Evolutionary conservation across 306 rosid species (phyloP), one percentile per base, ranked within the genome.

Genomic region (Castanea mollissima): DNA sequence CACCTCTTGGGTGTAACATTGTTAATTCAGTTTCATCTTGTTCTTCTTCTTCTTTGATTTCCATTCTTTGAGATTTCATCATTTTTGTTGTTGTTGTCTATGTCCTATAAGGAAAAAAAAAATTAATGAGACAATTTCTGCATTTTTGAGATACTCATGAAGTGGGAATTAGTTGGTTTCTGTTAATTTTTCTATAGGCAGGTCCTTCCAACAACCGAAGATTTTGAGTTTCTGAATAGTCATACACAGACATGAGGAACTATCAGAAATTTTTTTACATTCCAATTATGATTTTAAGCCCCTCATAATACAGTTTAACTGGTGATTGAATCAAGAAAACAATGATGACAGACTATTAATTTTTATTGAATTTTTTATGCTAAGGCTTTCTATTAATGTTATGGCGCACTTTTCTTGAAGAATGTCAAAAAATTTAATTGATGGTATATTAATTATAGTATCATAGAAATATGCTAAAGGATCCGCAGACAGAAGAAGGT

Each of bases 401-500:
- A 16, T 64, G 41, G 10, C 12, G 3, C 69, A 5, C 5, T 4
- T 35, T 14, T 76, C 62, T 49, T 70, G 54, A 20, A 51, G 10
- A n/a, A 79, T 12, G 20, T 6, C 14, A 11, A 32, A 32, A 59
- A 41, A 70, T 69, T 67, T 77, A 68, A 20, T 8, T 49, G 51
- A 44, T 57, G 15, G 2, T 21, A 29, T 63, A 55, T 27, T 29
- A 31, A n/a, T 4, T 23, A 21, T 23, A 67, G 23, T n/a, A 60
- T 69, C 55, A 19, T 16, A n/a, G 21, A 58, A 75, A 6, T 31
- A 72, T 49, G 57, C 74, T 69, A 59, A 80, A 52, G 19, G 78
- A 27, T 41, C 56, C 41, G 63, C 46, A 2, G 41, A 80, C 56
- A 64, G 34, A 20, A n/a, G 41, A 64, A 32, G 4, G 9, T 64